These are phyloP conservation scores for Sideroxylon spinosum DNA, from an alignment of 179 eudicot genomes.

Conservation along the genomic window DNA sequence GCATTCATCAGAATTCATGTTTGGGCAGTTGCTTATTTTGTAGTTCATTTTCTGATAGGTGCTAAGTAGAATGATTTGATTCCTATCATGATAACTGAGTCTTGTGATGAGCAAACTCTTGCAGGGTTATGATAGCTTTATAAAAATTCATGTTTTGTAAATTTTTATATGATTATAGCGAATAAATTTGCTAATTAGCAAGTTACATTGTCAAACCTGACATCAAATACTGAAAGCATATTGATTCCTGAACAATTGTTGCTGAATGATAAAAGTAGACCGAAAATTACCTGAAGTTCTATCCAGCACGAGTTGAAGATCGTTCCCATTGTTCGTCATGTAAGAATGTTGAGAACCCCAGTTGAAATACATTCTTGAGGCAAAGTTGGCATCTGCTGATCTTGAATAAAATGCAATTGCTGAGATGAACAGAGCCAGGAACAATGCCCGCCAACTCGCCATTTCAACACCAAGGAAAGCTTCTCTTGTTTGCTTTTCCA, in stretches of 20 bases:
- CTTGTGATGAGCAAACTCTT: not conserved
- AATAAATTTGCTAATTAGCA: not conserved
- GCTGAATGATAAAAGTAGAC: not conserved
- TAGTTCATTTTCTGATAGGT: not conserved
- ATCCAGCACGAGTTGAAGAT: slow-evolving; percentile 28
- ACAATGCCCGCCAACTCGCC: slow-evolving; percentile 23
- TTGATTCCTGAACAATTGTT: not conserved
- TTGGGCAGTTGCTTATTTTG: not conserved
- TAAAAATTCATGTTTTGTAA: not conserved
- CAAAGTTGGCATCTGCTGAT: slow-evolving; percentile 17
- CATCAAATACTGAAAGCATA: not conserved
- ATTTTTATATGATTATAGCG: not conserved
- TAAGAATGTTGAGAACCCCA: slow-evolving; percentile 22
- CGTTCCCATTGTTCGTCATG: slow-evolving; percentile 13
- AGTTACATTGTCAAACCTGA: not conserved
- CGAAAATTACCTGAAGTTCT: slow-evolving; percentile 22
- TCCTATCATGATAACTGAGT: not conserved
- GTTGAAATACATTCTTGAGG: slow-evolving; percentile 20
- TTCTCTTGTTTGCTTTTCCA: not conserved
- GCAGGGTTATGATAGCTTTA: not conserved
- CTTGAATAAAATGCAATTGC: slow-evolving; percentile 16
- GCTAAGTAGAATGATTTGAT: not conserved
- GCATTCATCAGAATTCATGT: not conserved
- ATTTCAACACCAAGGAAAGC: slow-evolving; percentile 17
- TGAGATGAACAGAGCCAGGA: slow-evolving; percentile 20